phyloP scores from a whole-genome alignment of 129 eudicot species.

The Chrysanthemum makinoi region DNA sequence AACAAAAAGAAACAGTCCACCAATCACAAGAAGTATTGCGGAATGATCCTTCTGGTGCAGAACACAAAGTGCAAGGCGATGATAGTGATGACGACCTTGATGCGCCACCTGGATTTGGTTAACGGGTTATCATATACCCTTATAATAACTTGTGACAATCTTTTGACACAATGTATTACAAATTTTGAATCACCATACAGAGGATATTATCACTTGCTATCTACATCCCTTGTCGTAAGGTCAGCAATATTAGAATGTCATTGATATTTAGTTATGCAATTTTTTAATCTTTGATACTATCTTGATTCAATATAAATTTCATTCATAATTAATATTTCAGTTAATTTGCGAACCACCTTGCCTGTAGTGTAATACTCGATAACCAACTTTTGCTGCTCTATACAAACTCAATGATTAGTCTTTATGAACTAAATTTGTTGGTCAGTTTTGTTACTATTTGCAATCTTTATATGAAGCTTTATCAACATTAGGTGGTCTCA shows the following conservation, averaged over 20 bases:
- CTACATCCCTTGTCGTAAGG: neutral
- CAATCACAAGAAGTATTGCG: slow-evolving; percentile 11
- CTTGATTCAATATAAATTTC: neutral
- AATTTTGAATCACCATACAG: neutral
- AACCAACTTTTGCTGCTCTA: neutral
- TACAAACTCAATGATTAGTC: neutral
- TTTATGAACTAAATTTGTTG: neutral
- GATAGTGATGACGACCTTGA: slow-evolving; percentile 79
- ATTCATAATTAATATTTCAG: neutral
- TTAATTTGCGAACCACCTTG: neutral
- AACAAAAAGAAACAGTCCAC: slow-evolving; percentile 11
- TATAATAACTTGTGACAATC: slow-evolving; percentile 9
- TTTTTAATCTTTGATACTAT: neutral
- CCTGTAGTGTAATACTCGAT: neutral
- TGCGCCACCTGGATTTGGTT: slow-evolving; percentile 93
- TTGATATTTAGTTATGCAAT: neutral
- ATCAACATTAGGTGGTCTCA: neutral
- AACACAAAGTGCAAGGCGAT: slow-evolving; percentile 38
- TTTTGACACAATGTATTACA: slow-evolving; percentile 8
- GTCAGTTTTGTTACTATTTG: neutral
- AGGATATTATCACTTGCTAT: neutral
- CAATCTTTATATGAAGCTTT: neutral
- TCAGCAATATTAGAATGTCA: neutral
- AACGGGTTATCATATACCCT: slow-evolving; percentile 9
- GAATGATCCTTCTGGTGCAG: slow-evolving; percentile 15